These are phyloP conservation scores for Copromyces sp. DNA, from an alignment of 495 filamentous ascomycete genomes.

Conservation along the genomic window DNA sequence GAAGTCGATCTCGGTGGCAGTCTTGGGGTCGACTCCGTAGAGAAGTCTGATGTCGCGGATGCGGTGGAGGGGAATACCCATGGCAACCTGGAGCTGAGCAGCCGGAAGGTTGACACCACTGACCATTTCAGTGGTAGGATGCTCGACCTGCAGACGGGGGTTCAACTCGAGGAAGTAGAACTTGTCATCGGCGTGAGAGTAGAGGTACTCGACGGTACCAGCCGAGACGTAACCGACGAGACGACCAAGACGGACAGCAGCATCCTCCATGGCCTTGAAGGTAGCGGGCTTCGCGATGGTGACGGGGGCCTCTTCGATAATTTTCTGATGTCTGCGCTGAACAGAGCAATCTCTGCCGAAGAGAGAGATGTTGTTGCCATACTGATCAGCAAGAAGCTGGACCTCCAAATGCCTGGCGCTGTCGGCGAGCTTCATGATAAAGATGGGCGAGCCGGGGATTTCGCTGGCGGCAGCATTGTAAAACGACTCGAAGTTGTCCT, in stretches of 20 bases:
- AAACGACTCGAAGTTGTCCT: constrained; percentile 71
- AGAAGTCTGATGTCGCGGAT: constrained; percentile 93
- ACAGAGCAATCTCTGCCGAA: constrained; percentile 99
- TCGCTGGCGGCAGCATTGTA: constrained; percentile 95
- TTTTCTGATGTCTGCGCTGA: constrained; percentile 97
- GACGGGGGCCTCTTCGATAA: constrained; percentile 97
- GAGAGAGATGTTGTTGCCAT: constrained; percentile 98
- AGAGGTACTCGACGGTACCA: constrained; percentile 97
- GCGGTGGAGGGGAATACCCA: constrained; percentile 93
- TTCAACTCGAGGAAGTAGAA: constrained; percentile 99
- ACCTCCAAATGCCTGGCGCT: constrained; percentile 96
- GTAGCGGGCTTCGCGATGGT: constrained; percentile 84
- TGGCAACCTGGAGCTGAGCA: constrained; percentile 95
- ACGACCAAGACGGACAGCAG: constrained; percentile 83
- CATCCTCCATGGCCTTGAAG: constrained; percentile 94
- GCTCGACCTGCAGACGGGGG: constrained; percentile 96
- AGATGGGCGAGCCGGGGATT: constrained; percentile 98
- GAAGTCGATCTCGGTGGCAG: constrained; percentile 84
- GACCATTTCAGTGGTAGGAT: constrained; percentile 99
- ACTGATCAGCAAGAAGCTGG: constrained; percentile 94
- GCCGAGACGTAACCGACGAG: constrained; percentile 98
- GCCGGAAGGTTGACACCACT: constrained; percentile 94
- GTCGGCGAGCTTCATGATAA: constrained; percentile 99
- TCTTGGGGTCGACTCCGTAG: constrained; percentile 89
- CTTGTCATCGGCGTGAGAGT: constrained; percentile 95